phyloP scores from a whole-genome alignment of 192 early-diverging fungal species.

The Mortierella claussenii region DNA sequence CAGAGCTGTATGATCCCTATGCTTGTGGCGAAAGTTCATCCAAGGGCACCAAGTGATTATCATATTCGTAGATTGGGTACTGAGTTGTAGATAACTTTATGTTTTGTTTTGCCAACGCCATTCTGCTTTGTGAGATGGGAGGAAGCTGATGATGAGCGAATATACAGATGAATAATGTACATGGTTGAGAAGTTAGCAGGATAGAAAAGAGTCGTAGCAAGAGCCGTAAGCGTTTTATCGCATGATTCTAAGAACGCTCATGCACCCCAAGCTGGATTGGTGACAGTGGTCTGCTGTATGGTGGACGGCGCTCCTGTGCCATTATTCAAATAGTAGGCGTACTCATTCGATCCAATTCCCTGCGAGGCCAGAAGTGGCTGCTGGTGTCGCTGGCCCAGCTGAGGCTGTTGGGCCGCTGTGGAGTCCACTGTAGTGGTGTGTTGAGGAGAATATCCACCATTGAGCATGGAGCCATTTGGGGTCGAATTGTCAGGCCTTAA shows the following conservation, averaged over 20 bases:
- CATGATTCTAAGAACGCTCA: too few species aligned
- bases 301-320: background rate
- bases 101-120: background rate
- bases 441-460: background rate
- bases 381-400: conserved; percentile 2
- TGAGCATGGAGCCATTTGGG: background rate
- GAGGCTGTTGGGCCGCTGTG: conserved; percentile 7
- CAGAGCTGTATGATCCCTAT: conserved; percentile 41
- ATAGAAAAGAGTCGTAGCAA: too few species aligned
- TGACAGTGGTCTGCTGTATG: conserved; percentile 1
- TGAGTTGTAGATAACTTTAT: too few species aligned
- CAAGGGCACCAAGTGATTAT: too few species aligned
- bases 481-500: background rate
- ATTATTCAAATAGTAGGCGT: conserved; percentile 11
- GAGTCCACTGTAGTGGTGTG: background rate
- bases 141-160: too few species aligned
- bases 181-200: too few species aligned
- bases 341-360: conserved; percentile 6
- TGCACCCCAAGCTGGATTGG: conserved; percentile 1
- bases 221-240: too few species aligned
- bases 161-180: too few species aligned
- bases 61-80: too few species aligned
- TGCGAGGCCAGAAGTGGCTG: conserved; percentile 25
- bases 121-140: too few species aligned
- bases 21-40: too few species aligned